These are phyloP conservation scores for Phlyctochytrium planicorne DNA, from an alignment of 192 early-diverging fungal genomes.

Conservation along the genomic window DNA sequence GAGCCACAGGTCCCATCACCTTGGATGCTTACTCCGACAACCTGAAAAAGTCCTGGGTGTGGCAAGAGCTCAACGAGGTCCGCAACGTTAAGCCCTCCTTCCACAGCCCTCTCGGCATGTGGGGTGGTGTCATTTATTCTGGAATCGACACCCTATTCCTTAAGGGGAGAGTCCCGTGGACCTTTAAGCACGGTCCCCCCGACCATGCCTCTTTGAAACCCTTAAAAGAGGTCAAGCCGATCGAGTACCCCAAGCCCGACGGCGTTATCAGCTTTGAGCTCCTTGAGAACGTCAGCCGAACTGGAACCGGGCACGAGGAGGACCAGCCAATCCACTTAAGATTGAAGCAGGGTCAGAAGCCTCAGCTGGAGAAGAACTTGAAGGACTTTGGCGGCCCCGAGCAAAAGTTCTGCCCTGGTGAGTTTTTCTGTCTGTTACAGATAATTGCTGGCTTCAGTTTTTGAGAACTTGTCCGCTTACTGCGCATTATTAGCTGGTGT, in stretches of 20 bases:
- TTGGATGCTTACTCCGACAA: conserved; percentile 76
- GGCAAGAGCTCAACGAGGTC: conserved; percentile 85
- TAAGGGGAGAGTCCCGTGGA: conserved; percentile 91
- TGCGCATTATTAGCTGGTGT: conserved; percentile 21
- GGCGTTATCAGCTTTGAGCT: conserved; percentile 93
- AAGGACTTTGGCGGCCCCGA: conserved; percentile 92
- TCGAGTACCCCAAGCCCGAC: conserved; percentile 97
- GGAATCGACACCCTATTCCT: conserved; percentile 88
- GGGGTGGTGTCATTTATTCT: conserved; percentile 82
- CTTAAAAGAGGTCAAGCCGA: conserved; percentile 68
- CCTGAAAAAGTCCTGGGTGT: conserved; percentile 85
- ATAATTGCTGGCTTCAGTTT: conserved; percentile 73
- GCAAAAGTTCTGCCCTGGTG: conserved; percentile 92
- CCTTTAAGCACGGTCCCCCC: conserved; percentile 81
- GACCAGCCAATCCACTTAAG: conserved; percentile 94
- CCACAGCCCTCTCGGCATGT: conserved; percentile 82
- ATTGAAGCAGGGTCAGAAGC: conserved; percentile 65
- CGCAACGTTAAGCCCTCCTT: conserved; percentile 94
- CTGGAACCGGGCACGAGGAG: conserved; percentile 91
- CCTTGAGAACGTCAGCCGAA: conserved; percentile 88
- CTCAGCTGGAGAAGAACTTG: conserved; percentile 81
- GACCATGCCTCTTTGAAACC: conserved; percentile 77
- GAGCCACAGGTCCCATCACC: conserved; percentile 61
- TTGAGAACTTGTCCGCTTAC: conserved; percentile 97
- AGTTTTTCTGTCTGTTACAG: conserved; percentile 12